phyloP scores from a whole-genome alignment of 2,329 filamentous ascomycete genomes.

The Colletotrichum brevisporum region DNA sequence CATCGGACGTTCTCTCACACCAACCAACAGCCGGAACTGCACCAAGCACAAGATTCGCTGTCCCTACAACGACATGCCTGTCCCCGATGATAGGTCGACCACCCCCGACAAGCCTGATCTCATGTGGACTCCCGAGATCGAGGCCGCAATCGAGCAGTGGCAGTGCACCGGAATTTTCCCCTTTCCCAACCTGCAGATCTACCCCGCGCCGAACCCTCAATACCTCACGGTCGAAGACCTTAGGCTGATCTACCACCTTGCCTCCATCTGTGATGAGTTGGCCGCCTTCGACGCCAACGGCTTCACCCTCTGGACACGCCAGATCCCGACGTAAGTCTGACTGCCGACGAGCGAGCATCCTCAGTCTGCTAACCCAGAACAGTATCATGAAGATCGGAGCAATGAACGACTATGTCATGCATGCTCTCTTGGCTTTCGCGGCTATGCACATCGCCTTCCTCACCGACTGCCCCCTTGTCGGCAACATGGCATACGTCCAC shows the following conservation, averaged over 20 bases:
- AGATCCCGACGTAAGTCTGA: constrained; percentile 86
- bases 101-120: constrained; percentile 78
- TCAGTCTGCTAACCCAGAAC: constrained; percentile 26
- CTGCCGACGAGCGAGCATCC: background rate
- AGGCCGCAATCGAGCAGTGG: constrained; percentile 86
- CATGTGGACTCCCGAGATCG: constrained; percentile 89
- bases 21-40: constrained; percentile 83
- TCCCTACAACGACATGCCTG: constrained; percentile 92
- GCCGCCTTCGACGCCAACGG: constrained; percentile 81
- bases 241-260: constrained; percentile 91
- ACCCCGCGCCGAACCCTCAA: constrained; percentile 80
- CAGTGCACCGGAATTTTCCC: constrained; percentile 87
- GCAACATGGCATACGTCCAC: constrained; percentile 91
- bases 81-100: constrained; percentile 73
- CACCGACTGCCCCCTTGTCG: constrained; percentile 86
- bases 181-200: constrained; percentile 84
- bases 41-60: constrained; percentile 99
- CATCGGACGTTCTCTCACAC: constrained; percentile 42
- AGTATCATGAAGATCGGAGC: constrained; percentile 88
- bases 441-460: constrained; percentile 94
- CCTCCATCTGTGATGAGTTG: constrained; percentile 87
- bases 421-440: constrained; percentile 92
- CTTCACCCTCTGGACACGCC: constrained; percentile 92
- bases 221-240: constrained; percentile 83
- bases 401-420: constrained; percentile 91